Conservation (phyloP, 768 basidiomycete species). For the Rhizopogon sp. region DNA sequence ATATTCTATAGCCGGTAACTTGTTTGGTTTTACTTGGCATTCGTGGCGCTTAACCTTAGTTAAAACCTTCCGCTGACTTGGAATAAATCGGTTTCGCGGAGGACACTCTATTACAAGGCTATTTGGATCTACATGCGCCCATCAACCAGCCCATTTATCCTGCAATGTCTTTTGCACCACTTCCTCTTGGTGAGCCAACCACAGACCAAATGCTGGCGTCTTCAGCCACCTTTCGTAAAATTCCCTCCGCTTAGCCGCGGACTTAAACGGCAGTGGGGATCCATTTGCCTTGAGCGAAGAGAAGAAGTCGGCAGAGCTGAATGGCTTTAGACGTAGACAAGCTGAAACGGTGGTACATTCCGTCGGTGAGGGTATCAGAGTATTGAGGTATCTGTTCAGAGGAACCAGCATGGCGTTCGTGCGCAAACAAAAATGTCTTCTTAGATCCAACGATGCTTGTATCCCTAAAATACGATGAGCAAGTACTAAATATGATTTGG, state of each 20-base stretch:
- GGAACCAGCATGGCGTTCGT: conserved; percentile 86
- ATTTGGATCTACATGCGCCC: background rate
- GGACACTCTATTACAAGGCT: background rate
- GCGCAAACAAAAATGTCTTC: conserved; percentile 79
- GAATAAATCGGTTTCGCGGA: background rate
- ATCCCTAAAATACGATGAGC: conserved; percentile 36
- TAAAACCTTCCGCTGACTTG: background rate
- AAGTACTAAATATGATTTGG: background rate
- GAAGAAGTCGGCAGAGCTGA: conserved; percentile 65
- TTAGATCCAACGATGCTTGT: conserved; percentile 59
- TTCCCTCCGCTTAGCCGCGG: conserved; percentile 54
- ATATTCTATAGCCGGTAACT: conserved; percentile 10
- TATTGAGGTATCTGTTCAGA: conserved; percentile 86
- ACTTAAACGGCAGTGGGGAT: conserved; percentile 70
- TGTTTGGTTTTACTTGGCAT: conserved; percentile 22
- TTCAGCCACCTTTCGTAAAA: conserved; percentile 79
- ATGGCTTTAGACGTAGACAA: conserved; percentile 56
- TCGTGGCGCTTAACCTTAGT: conserved; percentile 16
- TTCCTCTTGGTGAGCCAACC: conserved; percentile 74
- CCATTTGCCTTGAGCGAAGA: conserved; percentile 68
- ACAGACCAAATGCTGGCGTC: conserved; percentile 72
- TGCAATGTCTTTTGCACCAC: conserved; percentile 56
- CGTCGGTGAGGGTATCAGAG: conserved; percentile 70
- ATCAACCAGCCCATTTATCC: conserved; percentile 7
- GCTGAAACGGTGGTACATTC: conserved; percentile 29